phyloP scores from a whole-genome alignment of 176 grass and related monocot genomes.

The Raddia distichophylla region DNA sequence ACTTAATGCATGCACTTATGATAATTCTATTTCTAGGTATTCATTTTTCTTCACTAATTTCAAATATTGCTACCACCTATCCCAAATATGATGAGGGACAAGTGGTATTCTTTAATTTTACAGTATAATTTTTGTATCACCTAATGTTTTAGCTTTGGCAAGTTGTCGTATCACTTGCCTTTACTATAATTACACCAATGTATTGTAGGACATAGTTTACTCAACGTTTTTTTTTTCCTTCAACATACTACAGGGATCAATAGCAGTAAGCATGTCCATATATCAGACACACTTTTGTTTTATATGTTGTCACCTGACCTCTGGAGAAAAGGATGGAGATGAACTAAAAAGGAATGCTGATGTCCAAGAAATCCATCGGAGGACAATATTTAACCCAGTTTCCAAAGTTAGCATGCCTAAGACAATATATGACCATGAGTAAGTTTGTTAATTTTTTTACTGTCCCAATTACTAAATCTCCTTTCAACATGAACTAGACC shows the following conservation, averaged over 20 bases:
- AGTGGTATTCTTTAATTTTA: not conserved
- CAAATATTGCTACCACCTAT: not conserved
- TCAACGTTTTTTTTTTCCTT: conserved; percentile 37
- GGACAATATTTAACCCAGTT: conserved; percentile 75
- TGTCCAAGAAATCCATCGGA: conserved; percentile 94
- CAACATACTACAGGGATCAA: conserved; percentile 76
- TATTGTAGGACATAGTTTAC: not conserved
- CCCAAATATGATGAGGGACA: not conserved
- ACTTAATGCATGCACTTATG: conserved; percentile 8
- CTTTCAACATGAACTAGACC: not conserved
- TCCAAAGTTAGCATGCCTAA: conserved; percentile 62
- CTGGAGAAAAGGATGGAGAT: conserved; percentile 91
- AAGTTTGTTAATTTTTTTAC: conserved; percentile 41
- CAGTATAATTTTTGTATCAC: conserved; percentile 26
- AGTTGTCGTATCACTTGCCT: conserved; percentile 9
- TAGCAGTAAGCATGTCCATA: conserved; percentile 99
- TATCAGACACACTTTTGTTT: conserved; percentile 91
- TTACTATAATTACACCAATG: not conserved
- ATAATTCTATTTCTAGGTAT: conserved; percentile 5
- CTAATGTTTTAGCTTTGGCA: conserved; percentile 9
- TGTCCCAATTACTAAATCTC: not conserved
- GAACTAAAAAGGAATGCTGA: conserved; percentile 84
- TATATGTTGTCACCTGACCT: conserved; percentile 91
- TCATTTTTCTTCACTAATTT: not conserved
- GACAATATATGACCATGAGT: conserved; percentile 91